phyloP scores from a whole-genome alignment of 257 asterid species.

The Petunia secreta region DNA sequence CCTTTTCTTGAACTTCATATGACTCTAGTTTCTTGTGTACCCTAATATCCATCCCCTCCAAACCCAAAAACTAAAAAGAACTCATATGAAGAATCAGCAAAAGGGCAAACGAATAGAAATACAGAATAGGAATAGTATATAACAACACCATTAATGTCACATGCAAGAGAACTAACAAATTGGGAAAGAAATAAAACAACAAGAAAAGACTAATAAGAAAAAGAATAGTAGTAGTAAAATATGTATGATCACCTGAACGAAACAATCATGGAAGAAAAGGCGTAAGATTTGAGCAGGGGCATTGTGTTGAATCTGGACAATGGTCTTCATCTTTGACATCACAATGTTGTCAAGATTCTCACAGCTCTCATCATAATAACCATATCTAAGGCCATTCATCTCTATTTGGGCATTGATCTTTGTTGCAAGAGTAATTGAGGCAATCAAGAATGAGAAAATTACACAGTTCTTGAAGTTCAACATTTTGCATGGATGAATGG shows the following conservation, averaged over 20 bases:
- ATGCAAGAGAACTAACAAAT: neutral
- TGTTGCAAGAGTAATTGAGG: too few species aligned
- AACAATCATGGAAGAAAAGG: constrained; percentile 45
- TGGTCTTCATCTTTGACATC: neutral
- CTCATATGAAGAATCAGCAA: constrained; percentile 1
- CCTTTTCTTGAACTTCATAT: neutral
- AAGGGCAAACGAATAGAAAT: neutral
- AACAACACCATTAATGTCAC: neutral
- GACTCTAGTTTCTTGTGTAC: neutral
- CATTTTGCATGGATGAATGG: too few species aligned
- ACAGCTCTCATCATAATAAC: constrained; percentile 15
- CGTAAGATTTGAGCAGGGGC: constrained; percentile 42
- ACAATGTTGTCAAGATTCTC: neutral
- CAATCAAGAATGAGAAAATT: neutral
- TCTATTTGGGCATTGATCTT: too few species aligned
- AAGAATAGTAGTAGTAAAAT: neutral
- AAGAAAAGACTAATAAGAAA: neutral
- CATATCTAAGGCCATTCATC: neutral
- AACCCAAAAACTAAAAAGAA: neutral
- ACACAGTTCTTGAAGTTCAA: too few species aligned
- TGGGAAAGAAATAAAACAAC: neutral
- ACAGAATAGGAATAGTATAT: neutral
- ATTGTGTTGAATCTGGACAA: constrained; percentile 13
- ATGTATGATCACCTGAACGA: constrained; percentile 31
- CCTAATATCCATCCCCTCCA: neutral